Base-by-base conservation (phyloP, 257 asterid species). In the Verbascum thapsus region DNA sequence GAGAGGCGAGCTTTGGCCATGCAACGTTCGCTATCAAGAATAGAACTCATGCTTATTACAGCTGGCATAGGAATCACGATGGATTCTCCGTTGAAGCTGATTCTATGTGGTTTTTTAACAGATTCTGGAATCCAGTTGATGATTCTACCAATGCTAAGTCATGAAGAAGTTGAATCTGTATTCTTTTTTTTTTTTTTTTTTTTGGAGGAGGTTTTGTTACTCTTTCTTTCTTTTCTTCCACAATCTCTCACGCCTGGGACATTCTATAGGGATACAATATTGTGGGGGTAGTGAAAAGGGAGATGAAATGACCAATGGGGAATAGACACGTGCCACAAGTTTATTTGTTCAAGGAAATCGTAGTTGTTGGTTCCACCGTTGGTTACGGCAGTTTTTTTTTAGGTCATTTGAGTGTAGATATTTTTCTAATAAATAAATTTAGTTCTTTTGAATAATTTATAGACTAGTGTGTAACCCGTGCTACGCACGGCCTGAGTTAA, bases 1-100 rank as follows among this genome's bases (percentile, higher is more conserved):
- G 96, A 0, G 98, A 90, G 82, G 94, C 98, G 0, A 90, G 98
- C 78, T 90, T 88, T n/a, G 98, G 98, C 8, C 98, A 90, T 55
- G 98, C 95, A 13, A 77, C 64, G 17, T 66, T 90, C 0, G 87
- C 74, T 8, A 88, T 90, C 37, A 82, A 85, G 88, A 88, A 90
- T 69, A 64, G 91, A 15, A 90, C 94, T 0, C 96, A 90, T 43
- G 89, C 96, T 44, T 73, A 76, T 69, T 90, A 73, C 38, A 72
- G 86, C 51, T 90, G 98, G 96, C 96, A 88, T 48, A 85, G 96
- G 2, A 90, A 88, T 51, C 94, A 88, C 3, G 96, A 90, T 48
- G 96, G 95, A 23, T 76, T 53, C 11, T 84, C 95, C 0, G 88
- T 84, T 5, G 70, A 76, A 77, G 92, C 96, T 17, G 96, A 90